phyloP scores from a whole-genome alignment of 2,329 filamentous ascomycete genomes.

The Fusarium albidum region DNA sequence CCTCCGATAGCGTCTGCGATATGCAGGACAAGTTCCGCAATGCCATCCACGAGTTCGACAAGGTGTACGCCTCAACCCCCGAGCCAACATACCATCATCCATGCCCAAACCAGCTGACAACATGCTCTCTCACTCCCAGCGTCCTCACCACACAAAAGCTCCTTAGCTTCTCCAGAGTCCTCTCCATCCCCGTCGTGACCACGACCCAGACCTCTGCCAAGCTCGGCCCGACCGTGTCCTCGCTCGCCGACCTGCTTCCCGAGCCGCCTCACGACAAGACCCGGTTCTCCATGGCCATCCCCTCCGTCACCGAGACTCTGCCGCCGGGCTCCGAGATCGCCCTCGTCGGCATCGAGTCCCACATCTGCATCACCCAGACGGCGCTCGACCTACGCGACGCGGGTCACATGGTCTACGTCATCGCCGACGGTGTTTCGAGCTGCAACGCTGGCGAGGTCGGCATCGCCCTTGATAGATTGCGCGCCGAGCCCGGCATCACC shows the following conservation, averaged over 20 bases:
- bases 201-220: slow-evolving; percentile 85
- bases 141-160: slow-evolving; percentile 74
- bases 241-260: slow-evolving; percentile 67
- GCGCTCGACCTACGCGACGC: slow-evolving; percentile 78
- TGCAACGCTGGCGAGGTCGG: slow-evolving; percentile 84
- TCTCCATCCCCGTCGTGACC: slow-evolving; percentile 80
- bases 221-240: slow-evolving; percentile 80
- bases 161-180: slow-evolving; percentile 68
- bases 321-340: slow-evolving; percentile 65
- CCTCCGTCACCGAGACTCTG: slow-evolving; percentile 62
- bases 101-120: slow-evolving; percentile 3
- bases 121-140: no score
- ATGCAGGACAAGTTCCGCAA: slow-evolving; percentile 91
- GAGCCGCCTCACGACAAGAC: slow-evolving; percentile 81
- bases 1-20: slow-evolving; percentile 78
- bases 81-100: background rate
- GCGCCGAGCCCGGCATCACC: slow-evolving; percentile 73
- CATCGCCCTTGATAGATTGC: slow-evolving; percentile 78
- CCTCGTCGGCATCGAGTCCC: slow-evolving; percentile 89
- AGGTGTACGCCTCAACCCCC: slow-evolving; percentile 64
- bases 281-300: slow-evolving; percentile 86
- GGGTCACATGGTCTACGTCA: slow-evolving; percentile 84
- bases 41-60: slow-evolving; percentile 85
- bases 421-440: slow-evolving; percentile 90
- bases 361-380: slow-evolving; percentile 96